Conservation (phyloP, 208 protist species). For the Leishmania guyanensis region DNA sequence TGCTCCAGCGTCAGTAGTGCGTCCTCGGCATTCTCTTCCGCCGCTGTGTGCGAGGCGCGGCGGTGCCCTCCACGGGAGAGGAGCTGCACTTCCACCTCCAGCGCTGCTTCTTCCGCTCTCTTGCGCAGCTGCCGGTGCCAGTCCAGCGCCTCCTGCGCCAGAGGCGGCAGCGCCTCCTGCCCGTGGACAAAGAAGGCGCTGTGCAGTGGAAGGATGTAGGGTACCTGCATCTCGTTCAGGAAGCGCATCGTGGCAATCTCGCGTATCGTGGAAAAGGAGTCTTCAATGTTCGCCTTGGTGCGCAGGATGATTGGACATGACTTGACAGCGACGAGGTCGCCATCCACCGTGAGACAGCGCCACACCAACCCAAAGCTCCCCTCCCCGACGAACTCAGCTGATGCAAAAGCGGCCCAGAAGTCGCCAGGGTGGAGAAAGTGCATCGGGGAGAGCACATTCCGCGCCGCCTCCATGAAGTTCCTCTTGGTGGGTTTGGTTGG, state of each 20-base stretch:
- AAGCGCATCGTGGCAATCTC: conserved; percentile 88
- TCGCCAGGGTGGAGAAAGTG: conserved; percentile 60
- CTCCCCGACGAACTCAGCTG: conserved; percentile 74
- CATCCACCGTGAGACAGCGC: conserved; percentile 69
- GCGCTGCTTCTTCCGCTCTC: conserved; percentile 36
- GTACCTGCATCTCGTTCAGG: conserved; percentile 76
- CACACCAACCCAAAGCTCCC: conserved; percentile 91
- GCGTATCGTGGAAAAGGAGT: conserved; percentile 73
- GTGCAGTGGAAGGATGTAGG: conserved; percentile 84
- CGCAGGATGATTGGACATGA: conserved; percentile 71
- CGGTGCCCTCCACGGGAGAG: conserved; percentile 16
- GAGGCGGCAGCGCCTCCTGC: conserved; percentile 64
- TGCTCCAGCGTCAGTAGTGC: conserved; percentile 29
- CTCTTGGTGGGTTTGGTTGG: conserved; percentile 48
- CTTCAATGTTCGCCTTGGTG: conserved; percentile 67
- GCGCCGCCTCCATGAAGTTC: conserved; percentile 50
- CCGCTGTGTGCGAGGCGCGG: not conserved
- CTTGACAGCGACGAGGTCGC: conserved; percentile 86
- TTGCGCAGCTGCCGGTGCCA: conserved; percentile 35
- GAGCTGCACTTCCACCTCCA: conserved; percentile 31
- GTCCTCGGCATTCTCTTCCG: not conserved
- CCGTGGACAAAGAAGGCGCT: conserved; percentile 73
- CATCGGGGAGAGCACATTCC: conserved; percentile 52
- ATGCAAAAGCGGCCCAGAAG: conserved; percentile 80
- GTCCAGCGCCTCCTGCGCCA: conserved; percentile 46